Conservation (phyloP, 2,329 filamentous ascomycete genomes). For the Aspergillus melleus region DNA sequence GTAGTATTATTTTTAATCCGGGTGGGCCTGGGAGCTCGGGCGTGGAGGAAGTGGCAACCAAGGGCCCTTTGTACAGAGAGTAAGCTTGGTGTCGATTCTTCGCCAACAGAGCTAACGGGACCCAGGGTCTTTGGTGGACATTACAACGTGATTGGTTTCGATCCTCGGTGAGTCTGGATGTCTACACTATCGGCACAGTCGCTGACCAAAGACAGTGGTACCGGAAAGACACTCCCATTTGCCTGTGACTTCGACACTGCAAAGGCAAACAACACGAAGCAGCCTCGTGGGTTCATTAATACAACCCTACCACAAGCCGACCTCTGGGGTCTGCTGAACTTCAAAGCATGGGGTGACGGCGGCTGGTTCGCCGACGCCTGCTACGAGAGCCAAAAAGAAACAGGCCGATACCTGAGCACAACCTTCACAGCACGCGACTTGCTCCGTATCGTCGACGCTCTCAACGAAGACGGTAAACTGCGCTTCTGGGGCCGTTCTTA, state of each 20-base stretch:
- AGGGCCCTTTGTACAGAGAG: neutral
- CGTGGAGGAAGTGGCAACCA: neutral
- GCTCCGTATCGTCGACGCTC: constrained; percentile 1
- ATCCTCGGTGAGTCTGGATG: neutral
- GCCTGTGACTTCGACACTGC: neutral
- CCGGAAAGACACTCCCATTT: constrained; percentile 1
- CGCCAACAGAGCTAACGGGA: neutral
- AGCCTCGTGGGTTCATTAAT: neutral
- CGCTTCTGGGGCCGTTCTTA: constrained; percentile 7
- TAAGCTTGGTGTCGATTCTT: neutral
- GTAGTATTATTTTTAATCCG: constrained; percentile 4
- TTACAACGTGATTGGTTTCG: constrained; percentile 3
- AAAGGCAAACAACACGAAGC: neutral
- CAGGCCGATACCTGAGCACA: neutral
- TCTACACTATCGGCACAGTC: neutral
- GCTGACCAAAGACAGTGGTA: neutral
- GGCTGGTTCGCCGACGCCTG: neutral
- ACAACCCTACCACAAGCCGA: constrained; percentile 1
- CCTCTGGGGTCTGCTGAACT: neutral
- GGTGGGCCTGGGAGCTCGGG: constrained; percentile 1
- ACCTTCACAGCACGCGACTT: constrained; percentile 3
- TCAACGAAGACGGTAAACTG: constrained; percentile 2
- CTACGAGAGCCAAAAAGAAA: constrained; percentile 1
- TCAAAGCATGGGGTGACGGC: constrained; percentile 3
- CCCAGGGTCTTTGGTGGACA: constrained; percentile 1